These are phyloP conservation scores for Phytophthora rubi DNA, from an alignment of 352 stramenopile genomes.

Conservation along the genomic window DNA sequence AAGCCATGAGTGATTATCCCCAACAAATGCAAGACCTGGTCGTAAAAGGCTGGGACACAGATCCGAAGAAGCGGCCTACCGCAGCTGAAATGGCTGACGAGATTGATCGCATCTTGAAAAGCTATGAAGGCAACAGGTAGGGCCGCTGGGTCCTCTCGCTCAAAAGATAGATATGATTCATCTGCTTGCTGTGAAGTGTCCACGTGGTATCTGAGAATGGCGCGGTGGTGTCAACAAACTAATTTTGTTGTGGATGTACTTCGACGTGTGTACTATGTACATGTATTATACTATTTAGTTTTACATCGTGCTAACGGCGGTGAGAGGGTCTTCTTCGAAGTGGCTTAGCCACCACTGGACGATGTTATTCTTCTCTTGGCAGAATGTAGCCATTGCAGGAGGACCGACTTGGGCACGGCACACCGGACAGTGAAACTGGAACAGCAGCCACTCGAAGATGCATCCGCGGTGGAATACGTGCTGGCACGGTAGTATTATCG, in stretches of 20 bases:
- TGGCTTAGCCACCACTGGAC: constrained; percentile 32
- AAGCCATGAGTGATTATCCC: constrained; percentile 65
- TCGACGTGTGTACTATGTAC: too few relatives aligned
- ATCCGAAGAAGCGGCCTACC: constrained; percentile 57
- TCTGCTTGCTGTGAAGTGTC: background rate
- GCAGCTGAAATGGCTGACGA: constrained; percentile 52
- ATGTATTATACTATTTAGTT: background rate
- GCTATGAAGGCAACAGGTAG: constrained; percentile 35
- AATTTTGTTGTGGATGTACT: constrained; percentile 6
- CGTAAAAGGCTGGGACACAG: constrained; percentile 53
- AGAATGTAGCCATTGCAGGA: constrained; percentile 40
- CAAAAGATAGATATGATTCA: background rate
- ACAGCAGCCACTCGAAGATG: constrained; percentile 77
- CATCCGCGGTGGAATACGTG: constrained; percentile 77
- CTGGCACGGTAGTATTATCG: constrained; percentile 58
- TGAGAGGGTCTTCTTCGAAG: constrained; percentile 24
- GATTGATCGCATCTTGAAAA: constrained; percentile 60
- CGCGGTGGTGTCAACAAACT: constrained; percentile 18
- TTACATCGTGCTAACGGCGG: background rate
- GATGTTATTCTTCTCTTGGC: constrained; percentile 20
- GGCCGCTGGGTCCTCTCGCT: background rate
- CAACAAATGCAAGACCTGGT: constrained; percentile 72
- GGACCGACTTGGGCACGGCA: constrained; percentile 61
- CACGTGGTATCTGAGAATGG: background rate
- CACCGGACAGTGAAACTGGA: constrained; percentile 71